Evolutionary conservation across 306 rosid genomes (phyloP).

Genomic region (Arachis stenosperma): DNA sequence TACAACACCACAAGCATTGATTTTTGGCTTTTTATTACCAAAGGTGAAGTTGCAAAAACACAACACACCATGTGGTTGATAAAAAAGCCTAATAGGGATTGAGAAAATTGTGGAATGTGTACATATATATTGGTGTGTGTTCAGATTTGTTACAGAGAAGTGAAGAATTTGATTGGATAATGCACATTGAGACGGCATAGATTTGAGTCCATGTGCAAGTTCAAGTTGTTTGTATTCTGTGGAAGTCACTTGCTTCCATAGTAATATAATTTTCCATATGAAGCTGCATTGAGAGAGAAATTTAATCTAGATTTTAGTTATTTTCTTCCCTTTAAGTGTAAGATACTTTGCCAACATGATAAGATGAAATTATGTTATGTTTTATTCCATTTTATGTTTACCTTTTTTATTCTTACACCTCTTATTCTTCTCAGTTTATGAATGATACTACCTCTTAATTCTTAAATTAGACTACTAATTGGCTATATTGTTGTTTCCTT

Average conservation of each 20-base stretch:
- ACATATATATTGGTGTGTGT: slow-evolving; percentile 51
- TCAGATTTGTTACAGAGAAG: slow-evolving; percentile 41
- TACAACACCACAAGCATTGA: slow-evolving; percentile 52
- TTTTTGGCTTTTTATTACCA: slow-evolving; percentile 61
- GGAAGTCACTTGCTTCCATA: slow-evolving; percentile 68
- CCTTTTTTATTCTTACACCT: slow-evolving; percentile 5
- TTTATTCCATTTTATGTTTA: slow-evolving; percentile 2
- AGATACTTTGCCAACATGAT: slow-evolving; percentile 38
- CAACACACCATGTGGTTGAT: slow-evolving; percentile 72
- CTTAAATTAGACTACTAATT: background rate
- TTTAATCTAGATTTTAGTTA: slow-evolving; percentile 20
- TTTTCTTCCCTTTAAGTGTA: slow-evolving; percentile 37
- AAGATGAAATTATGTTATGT: slow-evolving; percentile 13
- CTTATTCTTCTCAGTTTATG: background rate
- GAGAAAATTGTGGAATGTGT: slow-evolving; percentile 51
- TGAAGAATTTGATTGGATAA: slow-evolving; percentile 27
- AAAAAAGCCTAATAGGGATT: slow-evolving; percentile 51
- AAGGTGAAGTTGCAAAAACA: slow-evolving; percentile 91
- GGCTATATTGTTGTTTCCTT: background rate
- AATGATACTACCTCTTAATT: background rate
- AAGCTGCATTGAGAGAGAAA: slow-evolving; percentile 36
- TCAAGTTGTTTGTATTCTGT: slow-evolving; percentile 41
- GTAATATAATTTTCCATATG: slow-evolving; percentile 26
- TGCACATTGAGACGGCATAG: slow-evolving; percentile 66
- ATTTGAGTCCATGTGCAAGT: slow-evolving; percentile 70